Evolutionary conservation across 495 filamentous ascomycete species (phyloP).

Genomic region (Ramalina peruviana): DNA sequence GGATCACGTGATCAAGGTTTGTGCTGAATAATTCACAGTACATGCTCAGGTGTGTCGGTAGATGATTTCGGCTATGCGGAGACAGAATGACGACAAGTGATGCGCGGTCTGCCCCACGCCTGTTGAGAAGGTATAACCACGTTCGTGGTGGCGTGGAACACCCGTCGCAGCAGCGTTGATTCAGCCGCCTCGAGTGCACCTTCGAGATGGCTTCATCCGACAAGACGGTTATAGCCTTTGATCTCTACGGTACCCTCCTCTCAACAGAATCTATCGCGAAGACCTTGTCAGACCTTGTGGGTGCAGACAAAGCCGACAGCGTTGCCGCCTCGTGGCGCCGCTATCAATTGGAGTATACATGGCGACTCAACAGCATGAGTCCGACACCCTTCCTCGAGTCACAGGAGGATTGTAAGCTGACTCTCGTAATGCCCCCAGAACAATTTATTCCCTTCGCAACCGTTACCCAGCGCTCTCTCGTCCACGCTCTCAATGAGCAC

Average conservation of each 20-base stretch:
- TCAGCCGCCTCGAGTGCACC: too few relatives aligned
- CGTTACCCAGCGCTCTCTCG: slow-evolving; percentile 49
- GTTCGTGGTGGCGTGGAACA: too few relatives aligned
- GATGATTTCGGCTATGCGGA: too few relatives aligned
- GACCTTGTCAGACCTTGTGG: slow-evolving; percentile 35
- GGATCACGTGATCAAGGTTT: too few relatives aligned
- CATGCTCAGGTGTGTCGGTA: too few relatives aligned
- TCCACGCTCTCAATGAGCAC: slow-evolving; percentile 48
- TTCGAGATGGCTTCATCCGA: too few relatives aligned
- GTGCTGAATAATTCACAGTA: too few relatives aligned
- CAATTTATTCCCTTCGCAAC: slow-evolving; percentile 38
- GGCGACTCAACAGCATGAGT: slow-evolving; percentile 74
- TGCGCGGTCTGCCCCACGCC: too few relatives aligned
- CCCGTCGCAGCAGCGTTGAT: too few relatives aligned
- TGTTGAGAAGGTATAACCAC: too few relatives aligned
- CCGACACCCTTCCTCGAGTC: neutral
- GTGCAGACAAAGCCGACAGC: slow-evolving; percentile 36
- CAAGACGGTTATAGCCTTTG: slow-evolving; percentile 48
- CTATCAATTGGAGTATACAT: slow-evolving; percentile 71
- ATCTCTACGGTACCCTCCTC: slow-evolving; percentile 62
- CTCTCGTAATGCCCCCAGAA: neutral
- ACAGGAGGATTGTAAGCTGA: neutral
- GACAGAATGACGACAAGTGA: too few relatives aligned
- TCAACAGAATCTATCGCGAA: slow-evolving; percentile 53
- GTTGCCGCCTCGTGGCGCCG: slow-evolving; percentile 45